Evolutionary conservation across 441 rosid species (phyloP), one percentile per base, ranked within the genome.

Genomic region (Brassica balearica): DNA sequence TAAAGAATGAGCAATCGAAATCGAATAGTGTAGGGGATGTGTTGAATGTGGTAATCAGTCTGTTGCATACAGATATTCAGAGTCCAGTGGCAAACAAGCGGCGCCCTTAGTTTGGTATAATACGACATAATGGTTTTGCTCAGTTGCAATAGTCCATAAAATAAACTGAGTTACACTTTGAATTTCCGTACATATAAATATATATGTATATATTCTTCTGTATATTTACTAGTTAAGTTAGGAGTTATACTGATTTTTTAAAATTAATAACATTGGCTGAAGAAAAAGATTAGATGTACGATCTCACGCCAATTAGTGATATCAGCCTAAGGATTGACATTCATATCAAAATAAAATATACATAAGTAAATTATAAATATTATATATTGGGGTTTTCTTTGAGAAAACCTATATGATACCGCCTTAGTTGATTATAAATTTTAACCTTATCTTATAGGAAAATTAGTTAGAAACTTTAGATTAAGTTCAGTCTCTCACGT

Each of bases 81-180:
- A 78, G 64, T 71, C 73, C 23, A 73, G 73, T 60, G 69, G 77
- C 58, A 60, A 72, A 72, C 73, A 67, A 60, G 58, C 55, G 77
- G 73, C 81, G 77, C 81, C 69, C 3, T 72, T 72, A 10, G 77
- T 78, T 66, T 48, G 46, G 77, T 60, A 19, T 9, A 12, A 12
- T 3, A 59, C 12, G 23, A 58, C 27, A 78, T 77, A 60, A 8
- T 22, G 29, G 43, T 66, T 71, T 72, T 46, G 61, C 66, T 15
- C 43, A 62, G 6, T 77, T 27, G 8, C 17, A 60, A 25, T 61
- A 32, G n/a, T 60, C 67, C 65, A 8, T 41, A 55, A 65, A 3
- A 8, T 1, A 29, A 6, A 46, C 22, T 3, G 3, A 10, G 46
- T 41, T 41, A 43, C 53, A 12, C 53, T 43, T 10, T 41, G 48